Percentiles rank a stretch among this genome's conserved stretches.
phyloP scores from a whole-genome alignment of 495 filamentous ascomycete species.

The Lasiosphaeris hirsuta region DNA sequence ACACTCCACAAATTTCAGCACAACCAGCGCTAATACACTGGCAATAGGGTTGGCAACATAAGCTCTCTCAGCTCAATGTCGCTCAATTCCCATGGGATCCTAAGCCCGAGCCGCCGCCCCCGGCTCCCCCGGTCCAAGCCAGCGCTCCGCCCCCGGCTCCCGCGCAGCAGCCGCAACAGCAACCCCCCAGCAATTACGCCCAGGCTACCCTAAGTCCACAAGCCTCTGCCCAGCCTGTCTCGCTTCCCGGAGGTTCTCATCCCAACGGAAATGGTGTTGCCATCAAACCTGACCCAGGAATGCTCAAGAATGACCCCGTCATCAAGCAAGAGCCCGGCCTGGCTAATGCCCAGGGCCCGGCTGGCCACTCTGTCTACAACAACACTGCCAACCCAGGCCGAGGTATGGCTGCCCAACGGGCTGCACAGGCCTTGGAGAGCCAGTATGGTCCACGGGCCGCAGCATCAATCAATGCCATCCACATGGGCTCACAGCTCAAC shows the following conservation, averaged over 20 bases:
- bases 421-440: slow-evolving; percentile 62
- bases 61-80: slow-evolving; percentile 74
- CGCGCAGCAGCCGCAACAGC: slow-evolving; percentile 28
- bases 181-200: slow-evolving; percentile 28
- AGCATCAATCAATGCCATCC: slow-evolving; percentile 58
- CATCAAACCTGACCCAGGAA: slow-evolving; percentile 75
- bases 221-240: slow-evolving; percentile 37
- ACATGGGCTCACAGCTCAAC: slow-evolving; percentile 23
- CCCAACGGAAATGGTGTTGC: slow-evolving; percentile 41
- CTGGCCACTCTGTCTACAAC: slow-evolving; percentile 13
- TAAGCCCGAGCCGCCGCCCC: slow-evolving; percentile 50
- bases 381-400: slow-evolving; percentile 15
- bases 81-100: slow-evolving; percentile 97
- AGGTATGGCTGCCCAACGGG: slow-evolving; percentile 58
- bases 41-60: slow-evolving; percentile 83
- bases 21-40: slow-evolving; percentile 12
- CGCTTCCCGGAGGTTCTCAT: slow-evolving; percentile 34
- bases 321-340: slow-evolving; percentile 39
- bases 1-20: not conserved
- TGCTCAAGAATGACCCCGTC: slow-evolving; percentile 42
- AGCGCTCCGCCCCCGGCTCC: slow-evolving; percentile 39
- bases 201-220: slow-evolving; percentile 35
- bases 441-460: slow-evolving; percentile 71
- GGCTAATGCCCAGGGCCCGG: slow-evolving; percentile 7
- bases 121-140: slow-evolving; percentile 29